These are phyloP conservation scores for Allantophomopsis cytisporea DNA, from an alignment of 2,329 filamentous ascomycete species.

Conservation along the genomic window DNA sequence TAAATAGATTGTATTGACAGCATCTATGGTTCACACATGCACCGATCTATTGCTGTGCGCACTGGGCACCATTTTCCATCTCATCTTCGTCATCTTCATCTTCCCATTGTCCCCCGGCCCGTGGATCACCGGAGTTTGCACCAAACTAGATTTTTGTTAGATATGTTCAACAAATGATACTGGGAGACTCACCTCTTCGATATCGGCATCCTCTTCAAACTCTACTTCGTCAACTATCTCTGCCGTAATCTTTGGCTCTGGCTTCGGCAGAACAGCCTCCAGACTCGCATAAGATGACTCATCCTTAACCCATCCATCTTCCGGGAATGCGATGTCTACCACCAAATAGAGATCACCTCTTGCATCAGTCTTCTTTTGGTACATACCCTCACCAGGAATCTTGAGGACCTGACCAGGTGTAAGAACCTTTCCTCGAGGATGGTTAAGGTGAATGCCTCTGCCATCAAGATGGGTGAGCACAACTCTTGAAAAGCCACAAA, in stretches of 20 bases:
- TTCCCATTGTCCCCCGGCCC: conserved; percentile 53
- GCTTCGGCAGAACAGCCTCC: conserved; percentile 58
- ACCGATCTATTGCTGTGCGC: conserved; percentile 23
- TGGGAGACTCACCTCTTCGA: conserved; percentile 52
- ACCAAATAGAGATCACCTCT: conserved; percentile 81
- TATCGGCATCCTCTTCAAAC: conserved; percentile 69
- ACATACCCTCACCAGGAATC: conserved; percentile 87
- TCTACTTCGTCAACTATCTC: conserved; percentile 79
- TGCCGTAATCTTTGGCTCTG: conserved; percentile 45
- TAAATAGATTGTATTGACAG: too few relatives aligned
- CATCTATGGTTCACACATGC: too few relatives aligned
- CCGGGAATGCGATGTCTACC: conserved; percentile 79
- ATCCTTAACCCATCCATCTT: conserved; percentile 68
- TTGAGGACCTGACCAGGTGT: conserved; percentile 77
- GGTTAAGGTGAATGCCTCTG: conserved; percentile 69
- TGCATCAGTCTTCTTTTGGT: conserved; percentile 68
- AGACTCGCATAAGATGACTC: conserved; percentile 60
- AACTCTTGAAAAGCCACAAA: conserved; percentile 81
- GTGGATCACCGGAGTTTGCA: conserved; percentile 53
- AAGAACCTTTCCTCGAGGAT: conserved; percentile 71
- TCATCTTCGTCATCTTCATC: conserved; percentile 58
- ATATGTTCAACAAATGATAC: conserved; percentile 4
- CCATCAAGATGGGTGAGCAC: conserved; percentile 90
- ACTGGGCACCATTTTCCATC: conserved; percentile 48
- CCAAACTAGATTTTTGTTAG: conserved; percentile 43